Percentiles rank a stretch among this genome's conserved stretches.
phyloP scores from a whole-genome alignment of 306 rosid genomes.

The Pterocarpus macrocarpus region DNA sequence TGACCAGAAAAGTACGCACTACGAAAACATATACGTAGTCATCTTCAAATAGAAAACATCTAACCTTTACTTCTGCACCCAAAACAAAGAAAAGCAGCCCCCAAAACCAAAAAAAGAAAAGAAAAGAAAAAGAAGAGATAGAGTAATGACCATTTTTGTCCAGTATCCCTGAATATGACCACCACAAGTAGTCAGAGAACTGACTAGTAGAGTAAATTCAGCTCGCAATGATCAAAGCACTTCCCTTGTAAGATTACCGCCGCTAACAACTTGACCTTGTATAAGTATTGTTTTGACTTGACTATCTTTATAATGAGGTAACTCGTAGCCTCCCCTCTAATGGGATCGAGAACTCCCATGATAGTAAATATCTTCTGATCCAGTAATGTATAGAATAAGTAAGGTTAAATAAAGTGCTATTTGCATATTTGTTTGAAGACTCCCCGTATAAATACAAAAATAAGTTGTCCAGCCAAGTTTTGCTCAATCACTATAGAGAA shows the following conservation, averaged over 20 bases:
- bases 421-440: too few relatives aligned
- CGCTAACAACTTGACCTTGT: too few relatives aligned
- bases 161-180: neutral
- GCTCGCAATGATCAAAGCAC: neutral
- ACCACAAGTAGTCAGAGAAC: neutral
- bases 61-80: slow-evolving; percentile 4
- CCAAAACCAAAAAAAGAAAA: neutral
- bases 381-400: too few relatives aligned
- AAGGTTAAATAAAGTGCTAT: too few relatives aligned
- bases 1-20: slow-evolving; percentile 25
- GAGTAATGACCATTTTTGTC: neutral
- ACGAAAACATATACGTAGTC: slow-evolving; percentile 29
- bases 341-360: too few relatives aligned
- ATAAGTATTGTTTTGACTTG: too few relatives aligned
- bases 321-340: too few relatives aligned
- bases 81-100: slow-evolving; percentile 10
- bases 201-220: neutral
- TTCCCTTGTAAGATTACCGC: neutral
- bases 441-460: too few relatives aligned
- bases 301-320: too few relatives aligned
- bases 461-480: too few relatives aligned
- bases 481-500: too few relatives aligned
- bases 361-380: too few relatives aligned
- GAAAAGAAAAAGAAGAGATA: neutral
- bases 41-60: slow-evolving; percentile 37